Base-by-base conservation (phyloP, 2,329 filamentous ascomycete species). In the Phaeosphaeriaceae sp. region DNA sequence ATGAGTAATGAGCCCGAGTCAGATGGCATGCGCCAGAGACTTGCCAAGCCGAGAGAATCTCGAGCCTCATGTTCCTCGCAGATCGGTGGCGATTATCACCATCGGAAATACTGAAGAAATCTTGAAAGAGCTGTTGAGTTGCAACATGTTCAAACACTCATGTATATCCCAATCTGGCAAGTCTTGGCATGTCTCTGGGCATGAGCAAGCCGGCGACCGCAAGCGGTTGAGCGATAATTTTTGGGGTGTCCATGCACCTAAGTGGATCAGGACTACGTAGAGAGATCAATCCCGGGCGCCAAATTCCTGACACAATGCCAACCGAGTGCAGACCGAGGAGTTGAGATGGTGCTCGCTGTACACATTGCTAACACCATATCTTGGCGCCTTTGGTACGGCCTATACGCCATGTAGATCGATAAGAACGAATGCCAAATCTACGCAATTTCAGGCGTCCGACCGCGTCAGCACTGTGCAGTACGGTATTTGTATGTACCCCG, bases 1-100 rank as follows among this genome's bases (percentile, higher is more conserved):
- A 55, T 55, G 58, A 61, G 58, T 58, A 57, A 61, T 36, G 31
- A 13, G 13, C 31, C 31, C 31, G 11, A 36, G 9, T 36, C 31
- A 15, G 9, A 36, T 36, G 31, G 31, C 11, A 15, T 7, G 13
- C 11, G 31, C 31, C 31, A 7, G 9, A 36, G 31, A 36, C 31
- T 11, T 36, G 11, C 31, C 31, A 13, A 36, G 31, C 31, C 31
- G 31, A 36, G 31, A 13, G 13, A 3, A 36, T 36, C 31, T 36
- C 11, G 9, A 36, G 3, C 7, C 31, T 11, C 6, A 11, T 36
- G 13, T 15, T 36, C 7, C 31, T 36, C 31, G 31, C 31, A 13
- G 13, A 36, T 7, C 31, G 7, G 31, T 36, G 31, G 31, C 31
- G 31, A 36, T 15, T 36, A 36, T 36, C 31, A 36, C 31, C 31